Conservation (phyloP, 768 basidiomycete species). For the Coprinopsis cinerea region DNA sequence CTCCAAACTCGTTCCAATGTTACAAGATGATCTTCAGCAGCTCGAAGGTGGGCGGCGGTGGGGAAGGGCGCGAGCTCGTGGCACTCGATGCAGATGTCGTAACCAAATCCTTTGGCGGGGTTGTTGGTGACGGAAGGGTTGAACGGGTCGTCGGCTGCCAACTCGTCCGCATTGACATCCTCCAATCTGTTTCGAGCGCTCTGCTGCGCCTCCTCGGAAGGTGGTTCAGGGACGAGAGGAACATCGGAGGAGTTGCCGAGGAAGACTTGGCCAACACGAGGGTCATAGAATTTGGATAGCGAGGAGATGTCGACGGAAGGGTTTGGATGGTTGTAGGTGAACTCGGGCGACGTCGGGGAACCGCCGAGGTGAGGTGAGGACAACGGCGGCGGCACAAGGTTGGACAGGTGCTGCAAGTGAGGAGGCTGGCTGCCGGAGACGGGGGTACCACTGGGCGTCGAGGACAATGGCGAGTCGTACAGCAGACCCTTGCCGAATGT, state of each 20-base stretch:
- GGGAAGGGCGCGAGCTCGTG: constrained; percentile 79
- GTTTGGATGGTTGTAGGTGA: constrained; percentile 8
- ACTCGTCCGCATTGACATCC: constrained; percentile 3
- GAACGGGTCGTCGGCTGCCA: constrained; percentile 35
- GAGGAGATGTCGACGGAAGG: constrained; percentile 21
- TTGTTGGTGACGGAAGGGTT: constrained; percentile 36
- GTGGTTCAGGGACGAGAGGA: constrained; percentile 33
- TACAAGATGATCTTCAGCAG: constrained; percentile 69
- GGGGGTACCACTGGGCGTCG: constrained; percentile 3
- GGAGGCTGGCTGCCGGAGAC: constrained; percentile 7
- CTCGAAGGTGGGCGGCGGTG: constrained; percentile 54
- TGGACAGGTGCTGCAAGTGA: constrained; percentile 13
- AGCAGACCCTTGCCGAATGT: neutral
- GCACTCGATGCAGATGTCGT: constrained; percentile 85
- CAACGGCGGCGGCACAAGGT: constrained; percentile 3
- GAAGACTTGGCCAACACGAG: constrained; percentile 62
- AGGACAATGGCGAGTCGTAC: constrained; percentile 1
- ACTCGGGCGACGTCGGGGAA: neutral
- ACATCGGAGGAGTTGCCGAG: constrained; percentile 84
- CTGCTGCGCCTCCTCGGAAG: neutral
- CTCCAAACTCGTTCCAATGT: constrained; percentile 65
- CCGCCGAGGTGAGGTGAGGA: neutral
- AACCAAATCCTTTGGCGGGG: constrained; percentile 53
- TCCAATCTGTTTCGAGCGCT: constrained; percentile 11
- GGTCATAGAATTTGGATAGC: constrained; percentile 44